Conservation (phyloP, 2,329 filamentous ascomycete genomes). For the Lasiodiplodia sp. region DNA sequence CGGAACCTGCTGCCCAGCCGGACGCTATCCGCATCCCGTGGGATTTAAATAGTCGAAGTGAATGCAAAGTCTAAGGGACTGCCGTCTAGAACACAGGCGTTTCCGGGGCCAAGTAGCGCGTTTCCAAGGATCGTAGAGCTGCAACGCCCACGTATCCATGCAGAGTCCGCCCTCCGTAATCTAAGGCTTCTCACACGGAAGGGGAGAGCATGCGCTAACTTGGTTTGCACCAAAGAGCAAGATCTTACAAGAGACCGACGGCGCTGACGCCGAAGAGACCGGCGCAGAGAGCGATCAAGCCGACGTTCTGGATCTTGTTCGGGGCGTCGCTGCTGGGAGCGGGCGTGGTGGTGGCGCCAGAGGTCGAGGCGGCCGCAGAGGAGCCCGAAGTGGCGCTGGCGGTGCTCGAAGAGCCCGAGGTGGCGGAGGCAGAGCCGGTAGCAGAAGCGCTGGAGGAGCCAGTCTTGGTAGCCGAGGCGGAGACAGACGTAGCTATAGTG, state of each 20-base stretch:
- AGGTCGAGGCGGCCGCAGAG: background rate
- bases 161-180: background rate
- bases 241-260: constrained; percentile 5
- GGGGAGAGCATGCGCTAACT: background rate
- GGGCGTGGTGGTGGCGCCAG: constrained; percentile 6
- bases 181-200: background rate
- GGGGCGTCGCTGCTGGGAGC: constrained; percentile 9
- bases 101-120: background rate
- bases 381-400: background rate
- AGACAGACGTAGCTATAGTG: constrained; percentile 4
- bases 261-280: background rate
- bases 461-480: background rate
- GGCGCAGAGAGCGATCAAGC: background rate
- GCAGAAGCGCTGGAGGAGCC: constrained; percentile 1
- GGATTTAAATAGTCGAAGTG: background rate
- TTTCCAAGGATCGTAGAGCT: background rate
- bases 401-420: constrained; percentile 1
- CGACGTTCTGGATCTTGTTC: background rate
- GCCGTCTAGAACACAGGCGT: background rate
- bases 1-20: background rate
- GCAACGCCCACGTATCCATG: background rate
- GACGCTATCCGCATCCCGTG: background rate
- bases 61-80: background rate
- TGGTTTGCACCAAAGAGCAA: background rate
- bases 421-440: constrained; percentile 11